Evolutionary conservation across 345 rosid species (phyloP), one percentile per base, ranked within the genome.

Genomic region (Luvunga scandens): DNA sequence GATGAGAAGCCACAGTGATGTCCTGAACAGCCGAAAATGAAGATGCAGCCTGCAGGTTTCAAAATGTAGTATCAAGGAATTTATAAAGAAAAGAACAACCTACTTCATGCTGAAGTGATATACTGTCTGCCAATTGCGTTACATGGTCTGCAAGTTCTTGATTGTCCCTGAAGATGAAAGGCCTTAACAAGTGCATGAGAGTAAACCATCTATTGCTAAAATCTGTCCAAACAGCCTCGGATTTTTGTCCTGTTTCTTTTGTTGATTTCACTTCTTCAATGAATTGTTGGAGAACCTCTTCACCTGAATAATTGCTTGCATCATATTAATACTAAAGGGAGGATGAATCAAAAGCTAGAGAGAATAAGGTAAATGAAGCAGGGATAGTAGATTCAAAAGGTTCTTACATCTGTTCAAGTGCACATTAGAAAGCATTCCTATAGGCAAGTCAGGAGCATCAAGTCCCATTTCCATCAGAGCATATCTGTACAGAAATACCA

Each of bases 81-180:
- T 24, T 28, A 24, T 7, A 12, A 62, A 64, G 48, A 24, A 0
- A 18, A 19, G 12, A 0, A 63, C 9, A 56, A 72, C 27, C 21
- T 9, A 0, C 2, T 48, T 7, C 7, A 25, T 68, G 1, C 24
- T 19, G 1, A 16, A 0, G 4, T 13, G 1, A n/a, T 28, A 24
- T 12, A 64, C 38, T 3, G 22, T 14, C 36, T 30, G 3, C 24
- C 2, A 19, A 16, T 7, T 25, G 67, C 27, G 79, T 81, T 79
- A 93, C 98, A 76, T 93, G 86, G 76, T 95, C 97, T 3, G 94
- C 96, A 18, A 95, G 88, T 61, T 92, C 93, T 56, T 91, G 84
- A 55, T 82, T 77, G 70, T 95, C 90, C 22, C 87, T 84, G 45
- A 92, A 80, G 67, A 92, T 82, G 85, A 87, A 87, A 0, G 96